Percentiles rank a stretch among this genome's conserved stretches.
Conservation (phyloP, 148 eudicot genomes). For the Amaranthus palmeri region DNA sequence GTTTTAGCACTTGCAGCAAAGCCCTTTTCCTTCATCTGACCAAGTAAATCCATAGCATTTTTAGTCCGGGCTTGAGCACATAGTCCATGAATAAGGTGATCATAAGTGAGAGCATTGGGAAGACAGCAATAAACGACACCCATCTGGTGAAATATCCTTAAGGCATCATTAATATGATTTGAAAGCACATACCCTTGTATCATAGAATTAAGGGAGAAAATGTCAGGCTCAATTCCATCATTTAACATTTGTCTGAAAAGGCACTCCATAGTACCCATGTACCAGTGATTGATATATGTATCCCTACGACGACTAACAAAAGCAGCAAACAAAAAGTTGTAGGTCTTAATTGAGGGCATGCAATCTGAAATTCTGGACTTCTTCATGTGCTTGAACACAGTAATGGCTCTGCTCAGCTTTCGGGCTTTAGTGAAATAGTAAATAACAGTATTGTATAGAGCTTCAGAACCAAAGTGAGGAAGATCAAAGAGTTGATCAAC, state of each 20-base stretch:
- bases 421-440: slow-evolving; percentile 67
- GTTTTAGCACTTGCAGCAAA: slow-evolving; percentile 62
- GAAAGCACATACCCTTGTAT: slow-evolving; percentile 85
- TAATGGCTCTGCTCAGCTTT: slow-evolving; percentile 65
- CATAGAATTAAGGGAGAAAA: slow-evolving; percentile 68
- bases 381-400: slow-evolving; percentile 66
- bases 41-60: slow-evolving; percentile 63
- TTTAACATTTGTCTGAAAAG: slow-evolving; percentile 76
- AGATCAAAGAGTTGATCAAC: slow-evolving; percentile 61
- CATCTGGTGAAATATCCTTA: slow-evolving; percentile 90
- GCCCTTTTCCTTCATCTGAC: slow-evolving; percentile 60
- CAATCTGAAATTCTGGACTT: slow-evolving; percentile 39
- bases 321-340: slow-evolving; percentile 68
- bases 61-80: slow-evolving; percentile 78
- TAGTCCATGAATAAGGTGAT: slow-evolving; percentile 74
- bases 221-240: slow-evolving; percentile 73
- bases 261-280: slow-evolving; percentile 64
- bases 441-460: slow-evolving; percentile 62
- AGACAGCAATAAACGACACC: slow-evolving; percentile 55
- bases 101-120: slow-evolving; percentile 63
- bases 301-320: slow-evolving; percentile 60
- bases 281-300: slow-evolving; percentile 64
- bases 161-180: slow-evolving; percentile 75
- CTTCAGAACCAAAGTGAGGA: slow-evolving; percentile 62
- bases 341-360: slow-evolving; percentile 65